These are phyloP conservation scores for Rasamsonia emersonii DNA, from an alignment of 2,329 filamentous ascomycete species.

Conservation along the genomic window DNA sequence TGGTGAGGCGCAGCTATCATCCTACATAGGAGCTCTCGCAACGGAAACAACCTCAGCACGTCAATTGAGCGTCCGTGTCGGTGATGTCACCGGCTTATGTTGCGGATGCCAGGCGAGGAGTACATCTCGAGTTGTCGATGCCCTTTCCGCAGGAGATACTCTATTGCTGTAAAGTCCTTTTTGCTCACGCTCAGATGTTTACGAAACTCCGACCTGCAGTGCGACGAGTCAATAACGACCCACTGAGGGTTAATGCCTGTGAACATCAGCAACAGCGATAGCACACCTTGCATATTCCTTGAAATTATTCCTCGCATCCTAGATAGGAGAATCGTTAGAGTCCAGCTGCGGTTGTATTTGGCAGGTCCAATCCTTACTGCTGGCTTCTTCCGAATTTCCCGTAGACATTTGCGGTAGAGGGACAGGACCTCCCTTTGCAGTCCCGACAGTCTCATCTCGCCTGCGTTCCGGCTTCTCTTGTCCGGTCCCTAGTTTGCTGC, in stretches of 20 bases:
- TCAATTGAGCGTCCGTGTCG: too few relatives aligned
- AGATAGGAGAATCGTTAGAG: slow-evolving; percentile 2
- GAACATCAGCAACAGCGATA: slow-evolving; percentile 2
- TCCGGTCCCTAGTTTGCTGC: too few relatives aligned
- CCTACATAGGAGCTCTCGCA: too few relatives aligned
- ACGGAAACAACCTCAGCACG: too few relatives aligned
- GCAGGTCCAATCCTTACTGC: slow-evolving; percentile 40
- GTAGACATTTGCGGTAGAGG: slow-evolving; percentile 78
- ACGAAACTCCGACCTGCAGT: slow-evolving; percentile 67
- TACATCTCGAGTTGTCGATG: slow-evolving; percentile 73
- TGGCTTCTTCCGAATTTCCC: slow-evolving; percentile 74
- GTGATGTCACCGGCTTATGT: slow-evolving; percentile 49
- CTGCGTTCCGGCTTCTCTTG: too few relatives aligned
- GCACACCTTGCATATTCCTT: slow-evolving; percentile 33
- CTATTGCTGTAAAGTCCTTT: slow-evolving; percentile 77
- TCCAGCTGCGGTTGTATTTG: slow-evolving; percentile 1
- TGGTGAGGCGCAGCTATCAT: too few relatives aligned
- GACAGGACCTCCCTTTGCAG: slow-evolving; percentile 82
- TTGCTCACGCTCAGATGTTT: slow-evolving; percentile 62
- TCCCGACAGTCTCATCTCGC: slow-evolving; percentile 74
- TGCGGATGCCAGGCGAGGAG: slow-evolving; percentile 69
- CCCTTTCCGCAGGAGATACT: slow-evolving; percentile 76
- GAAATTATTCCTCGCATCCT: slow-evolving; percentile 36
- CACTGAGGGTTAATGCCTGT: too few relatives aligned
- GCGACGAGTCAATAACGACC: too few relatives aligned